A percentile compares a stretch with the other conserved stretches of the same genome.
Conservation (phyloP, 768 basidiomycete genomes). For the Coprinellus micaceus region DNA sequence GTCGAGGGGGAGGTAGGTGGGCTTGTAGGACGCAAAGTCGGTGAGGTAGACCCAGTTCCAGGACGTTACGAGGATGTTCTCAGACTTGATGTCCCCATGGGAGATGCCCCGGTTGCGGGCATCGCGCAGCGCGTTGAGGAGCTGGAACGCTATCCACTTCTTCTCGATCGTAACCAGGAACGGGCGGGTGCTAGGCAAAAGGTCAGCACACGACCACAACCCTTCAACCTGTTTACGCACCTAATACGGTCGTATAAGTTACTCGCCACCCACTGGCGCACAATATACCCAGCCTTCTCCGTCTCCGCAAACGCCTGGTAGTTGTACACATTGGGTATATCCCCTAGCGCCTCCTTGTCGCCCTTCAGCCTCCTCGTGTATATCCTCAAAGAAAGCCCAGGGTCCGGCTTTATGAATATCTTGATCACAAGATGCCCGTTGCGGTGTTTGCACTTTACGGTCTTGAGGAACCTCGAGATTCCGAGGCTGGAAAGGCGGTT, state of each 20-base stretch:
- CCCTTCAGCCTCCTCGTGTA: conserved; percentile 80
- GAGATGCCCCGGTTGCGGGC: conserved; percentile 83
- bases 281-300: conserved; percentile 91
- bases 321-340: conserved; percentile 84
- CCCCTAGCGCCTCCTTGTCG: conserved; percentile 78
- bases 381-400: conserved; percentile 68
- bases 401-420: conserved; percentile 94
- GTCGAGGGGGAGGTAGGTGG: conserved; percentile 90
- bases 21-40: conserved; percentile 95
- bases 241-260: conserved; percentile 97
- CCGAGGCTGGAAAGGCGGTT: conserved; percentile 46
- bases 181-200: conserved; percentile 74
- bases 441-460: conserved; percentile 82
- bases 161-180: conserved; percentile 91
- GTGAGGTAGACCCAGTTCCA: conserved; percentile 95
- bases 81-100: conserved; percentile 97
- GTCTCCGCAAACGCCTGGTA: conserved; percentile 92
- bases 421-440: conserved; percentile 87
- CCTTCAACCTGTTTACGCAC: too few relatives aligned
- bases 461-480: conserved; percentile 69
- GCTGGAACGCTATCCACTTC: conserved; percentile 96
- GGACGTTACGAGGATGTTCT: conserved; percentile 93
- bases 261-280: conserved; percentile 92
- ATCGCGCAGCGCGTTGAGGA: conserved; percentile 80
- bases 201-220: not conserved